These are phyloP conservation scores for Russula sp. DNA, from an alignment of 768 basidiomycete species.

Conservation along the genomic window DNA sequence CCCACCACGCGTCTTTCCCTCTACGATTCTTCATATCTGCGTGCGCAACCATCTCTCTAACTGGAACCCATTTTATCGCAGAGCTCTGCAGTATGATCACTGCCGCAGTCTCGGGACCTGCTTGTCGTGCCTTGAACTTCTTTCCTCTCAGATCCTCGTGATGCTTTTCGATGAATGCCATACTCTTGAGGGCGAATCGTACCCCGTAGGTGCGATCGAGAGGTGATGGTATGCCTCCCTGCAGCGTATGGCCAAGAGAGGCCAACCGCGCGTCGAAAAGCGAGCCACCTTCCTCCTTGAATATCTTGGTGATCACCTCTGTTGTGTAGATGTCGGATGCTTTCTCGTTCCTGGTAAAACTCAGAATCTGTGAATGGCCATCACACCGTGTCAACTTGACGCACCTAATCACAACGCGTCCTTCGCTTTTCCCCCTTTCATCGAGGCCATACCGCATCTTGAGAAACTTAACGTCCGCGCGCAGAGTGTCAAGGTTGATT, in stretches of 20 bases:
- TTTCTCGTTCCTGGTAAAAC: slow-evolving; percentile 60
- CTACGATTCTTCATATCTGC: slow-evolving; percentile 89
- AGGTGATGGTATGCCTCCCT: slow-evolving; percentile 93
- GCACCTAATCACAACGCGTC: slow-evolving; percentile 86
- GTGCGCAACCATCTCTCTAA: slow-evolving; percentile 73
- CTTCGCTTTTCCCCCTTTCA: slow-evolving; percentile 83
- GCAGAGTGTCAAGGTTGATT: slow-evolving; percentile 73
- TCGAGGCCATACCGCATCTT: slow-evolving; percentile 81
- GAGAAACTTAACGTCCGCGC: slow-evolving; percentile 82
- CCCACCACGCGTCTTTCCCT: slow-evolving; percentile 79
- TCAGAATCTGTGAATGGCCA: background rate
- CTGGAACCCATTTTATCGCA: slow-evolving; percentile 72
- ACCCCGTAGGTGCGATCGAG: slow-evolving; percentile 88
- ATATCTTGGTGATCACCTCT: slow-evolving; percentile 84
- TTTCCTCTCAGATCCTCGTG: slow-evolving; percentile 49
- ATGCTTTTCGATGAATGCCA: slow-evolving; percentile 88
- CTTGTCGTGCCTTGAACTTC: slow-evolving; percentile 45
- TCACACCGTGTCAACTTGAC: slow-evolving; percentile 24
- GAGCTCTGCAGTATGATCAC: slow-evolving; percentile 90
- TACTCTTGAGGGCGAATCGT: slow-evolving; percentile 84
- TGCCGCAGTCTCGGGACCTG: slow-evolving; percentile 62
- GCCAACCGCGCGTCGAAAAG: slow-evolving; percentile 94
- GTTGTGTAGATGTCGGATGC: slow-evolving; percentile 88
- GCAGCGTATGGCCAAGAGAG: slow-evolving; percentile 94
- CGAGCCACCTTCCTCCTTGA: slow-evolving; percentile 88